A percentile compares a stretch with the other conserved stretches of the same genome.
phyloP scores from a whole-genome alignment of 257 asterid species.

The Ilex asprella region DNA sequence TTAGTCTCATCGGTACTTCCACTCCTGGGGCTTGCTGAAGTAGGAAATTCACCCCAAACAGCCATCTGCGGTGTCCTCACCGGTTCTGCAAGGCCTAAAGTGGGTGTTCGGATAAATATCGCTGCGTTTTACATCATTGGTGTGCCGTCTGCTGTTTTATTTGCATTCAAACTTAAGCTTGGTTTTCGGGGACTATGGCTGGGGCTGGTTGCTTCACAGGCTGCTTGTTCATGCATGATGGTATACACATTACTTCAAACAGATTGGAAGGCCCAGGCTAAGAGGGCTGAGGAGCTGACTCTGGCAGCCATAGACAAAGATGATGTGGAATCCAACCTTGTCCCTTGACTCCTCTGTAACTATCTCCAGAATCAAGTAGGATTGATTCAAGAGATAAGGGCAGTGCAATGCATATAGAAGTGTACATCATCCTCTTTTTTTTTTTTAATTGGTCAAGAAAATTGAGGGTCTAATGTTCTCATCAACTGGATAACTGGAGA shows the following conservation, averaged over 20 bases:
- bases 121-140: slow-evolving; percentile 79
- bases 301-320: slow-evolving; percentile 28
- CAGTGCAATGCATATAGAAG: too few relatives aligned
- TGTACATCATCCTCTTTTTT: too few relatives aligned
- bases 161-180: slow-evolving; percentile 44
- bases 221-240: slow-evolving; percentile 50
- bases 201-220: slow-evolving; percentile 71
- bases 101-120: slow-evolving; percentile 63
- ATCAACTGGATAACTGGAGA: too few relatives aligned
- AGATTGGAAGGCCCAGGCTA: slow-evolving; percentile 68
- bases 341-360: slow-evolving; percentile 24
- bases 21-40: slow-evolving; percentile 61
- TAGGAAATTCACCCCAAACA: slow-evolving; percentile 74
- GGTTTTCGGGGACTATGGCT: slow-evolving; percentile 80
- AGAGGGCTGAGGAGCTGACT: slow-evolving; percentile 67
- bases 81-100: slow-evolving; percentile 68
- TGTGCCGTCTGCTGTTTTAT: slow-evolving; percentile 51
- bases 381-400: too few relatives aligned
- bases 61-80: slow-evolving; percentile 75
- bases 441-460: too few relatives aligned
- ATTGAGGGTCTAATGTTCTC: too few relatives aligned
- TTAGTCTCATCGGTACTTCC: slow-evolving; percentile 52
- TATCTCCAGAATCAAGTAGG: too few relatives aligned
- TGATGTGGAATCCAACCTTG: slow-evolving; percentile 43
- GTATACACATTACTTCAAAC: slow-evolving; percentile 43